phyloP scores from a whole-genome alignment of 345 rosid species.

The Sisymbrium altissimum region DNA sequence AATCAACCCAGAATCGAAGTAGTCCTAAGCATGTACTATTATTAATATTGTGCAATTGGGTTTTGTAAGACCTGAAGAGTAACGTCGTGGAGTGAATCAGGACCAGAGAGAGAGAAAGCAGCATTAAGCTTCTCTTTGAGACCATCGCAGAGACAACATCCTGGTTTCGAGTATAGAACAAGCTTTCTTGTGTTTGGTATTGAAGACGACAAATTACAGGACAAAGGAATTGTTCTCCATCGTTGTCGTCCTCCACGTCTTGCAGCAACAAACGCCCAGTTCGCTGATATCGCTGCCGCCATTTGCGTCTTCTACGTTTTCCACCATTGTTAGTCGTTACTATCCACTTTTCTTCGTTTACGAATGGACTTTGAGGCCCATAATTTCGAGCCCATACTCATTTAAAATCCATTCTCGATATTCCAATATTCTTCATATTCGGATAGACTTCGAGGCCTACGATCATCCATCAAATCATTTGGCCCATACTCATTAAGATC shows the following conservation, averaged over 20 bases:
- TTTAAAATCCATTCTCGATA: no score
- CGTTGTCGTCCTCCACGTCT: constrained; percentile 34
- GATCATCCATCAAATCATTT: no score
- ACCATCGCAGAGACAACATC: constrained; percentile 93
- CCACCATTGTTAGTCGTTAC: background rate
- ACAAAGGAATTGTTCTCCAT: constrained; percentile 33
- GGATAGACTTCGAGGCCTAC: constrained; percentile 4
- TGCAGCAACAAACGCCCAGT: constrained; percentile 30
- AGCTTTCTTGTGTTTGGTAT: constrained; percentile 41
- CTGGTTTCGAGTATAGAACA: constrained; percentile 81
- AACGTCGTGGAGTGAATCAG: constrained; percentile 69
- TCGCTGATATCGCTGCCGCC: constrained; percentile 42
- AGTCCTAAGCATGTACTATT: background rate
- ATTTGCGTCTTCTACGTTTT: constrained; percentile 2
- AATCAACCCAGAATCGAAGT: background rate
- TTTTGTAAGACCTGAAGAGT: constrained; percentile 51
- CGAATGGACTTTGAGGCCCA: constrained; percentile 6
- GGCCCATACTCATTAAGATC: no score
- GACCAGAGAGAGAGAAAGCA: constrained; percentile 63
- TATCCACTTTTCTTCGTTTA: background rate
- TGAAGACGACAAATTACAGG: constrained; percentile 31
- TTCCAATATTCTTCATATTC: background rate
- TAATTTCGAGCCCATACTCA: no score
- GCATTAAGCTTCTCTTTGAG: constrained; percentile 88
- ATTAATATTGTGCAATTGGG: background rate